Evolutionary conservation across 345 rosid species (phyloP), one percentile per base, ranked within the genome.

Genomic region (Dovyalis caffra): DNA sequence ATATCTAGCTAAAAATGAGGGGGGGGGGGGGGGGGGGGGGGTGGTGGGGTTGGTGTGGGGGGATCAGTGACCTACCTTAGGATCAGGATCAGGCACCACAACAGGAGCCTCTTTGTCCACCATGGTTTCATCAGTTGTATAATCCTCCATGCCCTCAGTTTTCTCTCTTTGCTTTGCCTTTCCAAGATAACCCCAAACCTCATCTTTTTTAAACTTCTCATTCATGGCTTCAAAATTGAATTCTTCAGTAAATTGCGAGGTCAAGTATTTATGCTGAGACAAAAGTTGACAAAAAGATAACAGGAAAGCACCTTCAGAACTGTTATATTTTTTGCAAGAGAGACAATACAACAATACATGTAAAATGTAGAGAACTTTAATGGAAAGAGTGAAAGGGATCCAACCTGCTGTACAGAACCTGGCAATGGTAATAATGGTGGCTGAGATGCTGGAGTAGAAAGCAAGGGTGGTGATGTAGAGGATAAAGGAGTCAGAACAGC

Each of bases 141-240:
- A 21, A 31, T 79, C 73, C 58, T 72, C 82, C 16, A 18, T 28
- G 23, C 28, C 74, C 25, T 60, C 77, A 4, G 49, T 20, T 75
- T 58, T 67, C 65, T 77, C 80, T 28, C 21, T 47, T 63, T 68
- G 80, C 57, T 73, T 75, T 77, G 64, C 81, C 77, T 84, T 87
- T 15, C 92, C 89, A 71, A 90, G 89, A 78, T 67, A 74, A 47
- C 86, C 92, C 92, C 94, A 88, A 51, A 87, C 84, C 75, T 88
- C 90, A 79, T 82, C 89, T 88, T 88, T 90, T 23, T 82, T 86
- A 80, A 87, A 88, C 84, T 85, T 87, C 79, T 88, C 91, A 76
- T 90, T 88, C 95, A 90, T 90, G 34, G 92, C 92, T 74, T 83
- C 88, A 85, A 90, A 90, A 85, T 90, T 90, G 81, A 90, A 88